phyloP scores from a whole-genome alignment of 1,139 yeast genomes.

The Geotrichum candidum region DNA sequence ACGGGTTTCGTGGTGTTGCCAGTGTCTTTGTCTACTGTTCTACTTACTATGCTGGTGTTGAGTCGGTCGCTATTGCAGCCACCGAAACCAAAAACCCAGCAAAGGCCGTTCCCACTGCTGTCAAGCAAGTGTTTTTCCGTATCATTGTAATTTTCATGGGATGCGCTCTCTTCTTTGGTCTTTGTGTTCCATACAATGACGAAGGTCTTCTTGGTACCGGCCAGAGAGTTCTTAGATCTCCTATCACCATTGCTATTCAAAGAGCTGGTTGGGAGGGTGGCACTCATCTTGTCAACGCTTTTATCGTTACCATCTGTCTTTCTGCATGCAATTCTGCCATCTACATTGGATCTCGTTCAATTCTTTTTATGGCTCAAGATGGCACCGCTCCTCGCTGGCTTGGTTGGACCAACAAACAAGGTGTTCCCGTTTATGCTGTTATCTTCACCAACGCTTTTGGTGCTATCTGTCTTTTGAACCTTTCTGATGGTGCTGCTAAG shows the following conservation, averaged over 20 bases:
- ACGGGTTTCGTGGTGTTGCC: constrained; percentile 64
- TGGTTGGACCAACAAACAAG: constrained; percentile 50
- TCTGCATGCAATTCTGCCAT: constrained; percentile 74
- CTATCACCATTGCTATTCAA: constrained; percentile 68
- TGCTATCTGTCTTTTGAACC: constrained; percentile 58
- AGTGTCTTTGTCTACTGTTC: constrained; percentile 66
- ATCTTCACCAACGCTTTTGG: constrained; percentile 40
- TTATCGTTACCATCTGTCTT: constrained; percentile 59
- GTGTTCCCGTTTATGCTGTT: constrained; percentile 55
- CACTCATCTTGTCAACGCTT: constrained; percentile 70
- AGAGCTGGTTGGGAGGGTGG: constrained; percentile 64
- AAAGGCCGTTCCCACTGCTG: constrained; percentile 77
- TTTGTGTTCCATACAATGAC: constrained; percentile 75
- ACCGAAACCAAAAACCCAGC: constrained; percentile 85
- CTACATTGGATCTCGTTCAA: constrained; percentile 55
- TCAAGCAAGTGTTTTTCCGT: constrained; percentile 74
- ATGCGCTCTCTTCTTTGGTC: constrained; percentile 73
- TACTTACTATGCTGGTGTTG: constrained; percentile 68
- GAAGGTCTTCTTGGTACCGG: constrained; percentile 37
- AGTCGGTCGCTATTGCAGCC: constrained; percentile 80
- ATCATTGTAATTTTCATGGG: constrained; percentile 75
- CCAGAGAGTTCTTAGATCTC: constrained; percentile 52
- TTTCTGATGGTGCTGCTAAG: constrained; percentile 53
- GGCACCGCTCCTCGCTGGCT: constrained; percentile 59
- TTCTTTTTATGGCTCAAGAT: constrained; percentile 52